A percentile compares a stretch with the other conserved stretches of the same genome.
These are phyloP conservation scores for Vaccinium myrtillus DNA, from an alignment of 148 eudicot species.

Conservation along the genomic window DNA sequence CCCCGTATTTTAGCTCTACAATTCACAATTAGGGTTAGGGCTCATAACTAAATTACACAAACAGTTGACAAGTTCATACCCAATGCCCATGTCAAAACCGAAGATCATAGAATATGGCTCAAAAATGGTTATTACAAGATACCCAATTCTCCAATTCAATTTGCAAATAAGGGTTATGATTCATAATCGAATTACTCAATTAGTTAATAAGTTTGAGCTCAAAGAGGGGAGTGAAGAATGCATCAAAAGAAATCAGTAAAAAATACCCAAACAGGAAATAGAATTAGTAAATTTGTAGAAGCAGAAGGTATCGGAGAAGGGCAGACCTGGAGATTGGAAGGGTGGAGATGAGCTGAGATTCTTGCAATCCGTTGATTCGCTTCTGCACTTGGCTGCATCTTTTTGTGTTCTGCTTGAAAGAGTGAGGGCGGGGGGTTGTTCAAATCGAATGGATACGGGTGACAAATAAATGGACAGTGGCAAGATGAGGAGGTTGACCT, in stretches of 20 bases:
- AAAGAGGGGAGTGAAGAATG: too few relatives aligned
- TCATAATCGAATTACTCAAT: not conserved
- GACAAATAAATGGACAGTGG: not conserved
- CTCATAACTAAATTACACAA: not conserved
- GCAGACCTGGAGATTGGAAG: slow-evolving; percentile 67
- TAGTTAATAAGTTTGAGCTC: not conserved
- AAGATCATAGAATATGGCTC: not conserved
- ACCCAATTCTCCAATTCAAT: not conserved
- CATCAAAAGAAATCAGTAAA: not conserved
- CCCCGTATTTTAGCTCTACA: not conserved
- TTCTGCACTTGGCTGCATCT: slow-evolving; percentile 53
- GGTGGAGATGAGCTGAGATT: slow-evolving; percentile 88
- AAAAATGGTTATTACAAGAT: not conserved
- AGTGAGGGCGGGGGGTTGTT: not conserved
- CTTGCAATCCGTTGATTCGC: slow-evolving; percentile 76
- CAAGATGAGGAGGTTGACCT: not conserved
- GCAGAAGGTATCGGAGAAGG: not conserved
- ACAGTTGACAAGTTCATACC: not conserved
- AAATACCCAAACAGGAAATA: not conserved
- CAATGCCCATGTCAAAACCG: not conserved
- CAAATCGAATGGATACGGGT: not conserved
- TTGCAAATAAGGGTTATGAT: not conserved
- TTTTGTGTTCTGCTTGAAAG: not conserved
- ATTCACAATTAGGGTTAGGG: not conserved
- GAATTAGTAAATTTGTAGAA: not conserved